Percentiles rank a stretch among this genome's conserved stretches.
Conservation (phyloP, 2,329 filamentous ascomycete genomes). For the Zasmidium angulare region DNA sequence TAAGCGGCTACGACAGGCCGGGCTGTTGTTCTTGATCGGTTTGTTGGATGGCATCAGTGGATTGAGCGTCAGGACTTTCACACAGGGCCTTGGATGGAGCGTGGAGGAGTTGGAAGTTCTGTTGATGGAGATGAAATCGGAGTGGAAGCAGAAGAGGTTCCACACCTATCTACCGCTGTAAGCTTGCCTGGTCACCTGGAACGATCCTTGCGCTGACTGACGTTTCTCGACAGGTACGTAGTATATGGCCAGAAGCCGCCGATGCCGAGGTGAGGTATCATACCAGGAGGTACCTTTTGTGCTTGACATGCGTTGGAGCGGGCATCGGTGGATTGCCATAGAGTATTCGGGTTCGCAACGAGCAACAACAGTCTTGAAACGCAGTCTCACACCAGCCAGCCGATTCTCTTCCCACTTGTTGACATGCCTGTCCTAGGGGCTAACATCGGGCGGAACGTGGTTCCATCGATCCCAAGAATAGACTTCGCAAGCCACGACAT, state of each 20-base stretch:
- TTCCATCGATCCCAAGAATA: background rate
- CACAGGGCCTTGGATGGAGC: conserved; percentile 29
- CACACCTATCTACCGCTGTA: conserved; percentile 32
- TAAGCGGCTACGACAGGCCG: conserved; percentile 26
- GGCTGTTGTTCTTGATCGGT: conserved; percentile 26
- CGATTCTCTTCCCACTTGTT: too few relatives aligned
- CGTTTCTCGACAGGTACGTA: conserved; percentile 22
- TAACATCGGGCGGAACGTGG: background rate
- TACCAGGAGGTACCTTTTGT: background rate
- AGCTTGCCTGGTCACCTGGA: conserved; percentile 1
- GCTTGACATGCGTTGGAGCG: background rate
- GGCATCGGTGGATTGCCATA: background rate
- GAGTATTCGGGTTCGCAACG: background rate
- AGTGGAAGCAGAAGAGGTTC: conserved; percentile 27
- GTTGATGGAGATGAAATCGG: conserved; percentile 27
- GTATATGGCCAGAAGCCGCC: conserved; percentile 31
- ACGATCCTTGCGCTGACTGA: background rate
- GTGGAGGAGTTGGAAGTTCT: conserved; percentile 31
- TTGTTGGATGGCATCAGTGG: conserved; percentile 29
- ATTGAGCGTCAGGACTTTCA: conserved; percentile 29
- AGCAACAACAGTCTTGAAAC: background rate
- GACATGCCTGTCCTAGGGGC: too few relatives aligned
- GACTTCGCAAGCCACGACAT: background rate
- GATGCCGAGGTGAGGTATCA: background rate
- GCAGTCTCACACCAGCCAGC: too few relatives aligned